These are phyloP conservation scores for Neurospora africana DNA, from an alignment of 495 filamentous ascomycete species.

Conservation along the genomic window DNA sequence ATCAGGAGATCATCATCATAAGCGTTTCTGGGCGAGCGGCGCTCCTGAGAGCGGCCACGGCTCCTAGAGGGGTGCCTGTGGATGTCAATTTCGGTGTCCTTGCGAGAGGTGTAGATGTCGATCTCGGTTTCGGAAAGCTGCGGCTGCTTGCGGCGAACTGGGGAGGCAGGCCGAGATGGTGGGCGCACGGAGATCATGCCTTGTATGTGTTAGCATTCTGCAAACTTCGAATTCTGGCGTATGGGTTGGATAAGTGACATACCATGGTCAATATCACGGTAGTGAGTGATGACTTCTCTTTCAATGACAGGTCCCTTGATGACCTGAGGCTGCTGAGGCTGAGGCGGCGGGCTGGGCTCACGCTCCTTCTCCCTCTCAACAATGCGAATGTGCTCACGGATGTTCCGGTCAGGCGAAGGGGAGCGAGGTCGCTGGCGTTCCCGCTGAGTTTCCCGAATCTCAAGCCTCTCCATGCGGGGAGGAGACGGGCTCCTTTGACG, in stretches of 20 bases:
- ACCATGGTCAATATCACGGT: slow-evolving; percentile 84
- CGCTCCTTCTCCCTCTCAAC: slow-evolving; percentile 32
- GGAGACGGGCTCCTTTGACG: slow-evolving; percentile 18
- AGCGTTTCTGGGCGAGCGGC: slow-evolving; percentile 19
- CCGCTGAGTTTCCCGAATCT: slow-evolving; percentile 32
- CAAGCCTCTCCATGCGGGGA: slow-evolving; percentile 17
- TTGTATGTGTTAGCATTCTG: slow-evolving; percentile 14
- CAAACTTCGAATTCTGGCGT: background rate
- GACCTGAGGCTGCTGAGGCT: slow-evolving; percentile 38
- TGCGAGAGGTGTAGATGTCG: slow-evolving; percentile 38
- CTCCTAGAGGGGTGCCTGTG: slow-evolving; percentile 23
- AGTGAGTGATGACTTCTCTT: slow-evolving; percentile 75
- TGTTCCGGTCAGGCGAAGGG: slow-evolving; percentile 24
- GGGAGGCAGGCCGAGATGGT: slow-evolving; percentile 38
- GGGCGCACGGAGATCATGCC: slow-evolving; percentile 32
- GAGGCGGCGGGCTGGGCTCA: slow-evolving; percentile 38
- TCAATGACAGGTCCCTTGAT: slow-evolving; percentile 63
- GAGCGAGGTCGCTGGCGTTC: slow-evolving; percentile 29
- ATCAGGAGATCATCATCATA: slow-evolving; percentile 31
- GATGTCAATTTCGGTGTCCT: slow-evolving; percentile 42
- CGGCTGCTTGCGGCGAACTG: slow-evolving; percentile 24
- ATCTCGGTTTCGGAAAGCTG: slow-evolving; percentile 35
- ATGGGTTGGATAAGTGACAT: slow-evolving; percentile 12
- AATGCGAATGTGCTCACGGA: slow-evolving; percentile 31
- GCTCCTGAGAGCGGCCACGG: slow-evolving; percentile 24